Evolutionary conservation across 352 stramenopile species (phyloP).

Genomic region (Thalassiosira pacifica): DNA sequence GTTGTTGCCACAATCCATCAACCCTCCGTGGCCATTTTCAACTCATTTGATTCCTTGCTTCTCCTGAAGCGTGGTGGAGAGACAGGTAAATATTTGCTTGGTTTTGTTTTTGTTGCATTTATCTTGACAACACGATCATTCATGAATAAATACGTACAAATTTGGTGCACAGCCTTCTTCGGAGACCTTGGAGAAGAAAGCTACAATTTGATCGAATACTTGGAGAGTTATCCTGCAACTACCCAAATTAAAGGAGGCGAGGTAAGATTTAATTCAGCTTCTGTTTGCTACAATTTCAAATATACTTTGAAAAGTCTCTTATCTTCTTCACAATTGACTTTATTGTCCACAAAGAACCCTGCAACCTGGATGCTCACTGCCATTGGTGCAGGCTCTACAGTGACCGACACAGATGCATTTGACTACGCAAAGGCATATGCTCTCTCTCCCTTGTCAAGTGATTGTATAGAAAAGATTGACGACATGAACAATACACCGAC

Average conservation of each 20-base stretch:
- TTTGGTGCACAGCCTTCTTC: slow-evolving; percentile 93
- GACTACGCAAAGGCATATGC: slow-evolving; percentile 75
- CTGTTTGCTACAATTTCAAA: slow-evolving; percentile 64
- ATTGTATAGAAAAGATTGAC: slow-evolving; percentile 68
- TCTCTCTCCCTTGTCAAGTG: slow-evolving; percentile 53
- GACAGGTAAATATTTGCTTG: too few relatives aligned
- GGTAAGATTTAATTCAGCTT: slow-evolving; percentile 87
- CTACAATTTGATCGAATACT: slow-evolving; percentile 90
- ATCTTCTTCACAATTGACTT: too few relatives aligned
- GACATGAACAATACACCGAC: slow-evolving; percentile 35
- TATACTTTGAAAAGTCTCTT: too few relatives aligned
- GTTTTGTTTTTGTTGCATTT: too few relatives aligned
- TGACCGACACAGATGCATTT: slow-evolving; percentile 40
- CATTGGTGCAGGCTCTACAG: slow-evolving; percentile 67
- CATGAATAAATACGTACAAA: too few relatives aligned
- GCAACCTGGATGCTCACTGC: slow-evolving; percentile 73
- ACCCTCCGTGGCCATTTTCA: slow-evolving; percentile 91
- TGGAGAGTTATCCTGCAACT: slow-evolving; percentile 87
- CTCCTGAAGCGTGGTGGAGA: slow-evolving; percentile 90
- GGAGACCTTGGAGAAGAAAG: slow-evolving; percentile 89
- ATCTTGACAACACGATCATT: too few relatives aligned
- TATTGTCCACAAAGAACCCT: background rate
- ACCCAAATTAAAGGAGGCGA: slow-evolving; percentile 72
- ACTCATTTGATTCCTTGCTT: slow-evolving; percentile 91
- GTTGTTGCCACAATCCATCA: slow-evolving; percentile 92